These are phyloP conservation scores for Gnomoniopsis sp. DNA, from an alignment of 2,329 filamentous ascomycete species.

Conservation along the genomic window DNA sequence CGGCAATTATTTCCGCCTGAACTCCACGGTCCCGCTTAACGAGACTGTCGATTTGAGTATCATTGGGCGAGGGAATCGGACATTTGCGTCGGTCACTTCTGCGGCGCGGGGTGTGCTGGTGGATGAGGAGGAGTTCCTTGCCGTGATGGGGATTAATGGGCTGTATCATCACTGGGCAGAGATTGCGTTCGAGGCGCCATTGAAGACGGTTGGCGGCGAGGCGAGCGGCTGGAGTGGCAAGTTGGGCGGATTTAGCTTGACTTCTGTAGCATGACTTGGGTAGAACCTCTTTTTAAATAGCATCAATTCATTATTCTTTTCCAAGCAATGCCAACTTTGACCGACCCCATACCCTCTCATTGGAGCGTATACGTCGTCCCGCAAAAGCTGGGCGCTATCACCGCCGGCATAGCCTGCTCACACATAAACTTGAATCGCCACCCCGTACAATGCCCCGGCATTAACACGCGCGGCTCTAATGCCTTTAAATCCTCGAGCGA, in stretches of 20 bases:
- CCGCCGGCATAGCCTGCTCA: conserved; percentile 47
- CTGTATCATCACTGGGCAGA: conserved; percentile 36
- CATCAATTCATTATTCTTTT: not conserved
- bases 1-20: conserved; percentile 33
- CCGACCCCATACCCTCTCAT: not conserved
- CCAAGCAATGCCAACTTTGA: not conserved
- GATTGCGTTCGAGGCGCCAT: conserved; percentile 43
- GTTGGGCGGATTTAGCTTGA: conserved; percentile 29
- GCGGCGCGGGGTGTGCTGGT: conserved; percentile 6
- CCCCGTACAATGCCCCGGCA: conserved; percentile 54
- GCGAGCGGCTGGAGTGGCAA: conserved; percentile 29
- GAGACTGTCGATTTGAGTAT: conserved; percentile 29
- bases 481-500: conserved; percentile 46
- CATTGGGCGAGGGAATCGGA: conserved; percentile 29
- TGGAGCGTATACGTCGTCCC: conserved; percentile 35
- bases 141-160: conserved; percentile 40
- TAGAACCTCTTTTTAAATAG: not conserved
- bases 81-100: conserved; percentile 25
- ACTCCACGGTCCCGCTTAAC: conserved; percentile 28
- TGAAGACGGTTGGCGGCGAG: conserved; percentile 34
- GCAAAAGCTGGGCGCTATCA: conserved; percentile 47
- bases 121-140: conserved; percentile 37
- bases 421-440: conserved; percentile 53
- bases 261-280: conserved; percentile 8
- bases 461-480: conserved; percentile 43